Percentiles rank a stretch among this genome's conserved stretches.
These are phyloP conservation scores for Aspergillus aculeatinus DNA, from an alignment of 2,329 filamentous ascomycete species.

Conservation along the genomic window DNA sequence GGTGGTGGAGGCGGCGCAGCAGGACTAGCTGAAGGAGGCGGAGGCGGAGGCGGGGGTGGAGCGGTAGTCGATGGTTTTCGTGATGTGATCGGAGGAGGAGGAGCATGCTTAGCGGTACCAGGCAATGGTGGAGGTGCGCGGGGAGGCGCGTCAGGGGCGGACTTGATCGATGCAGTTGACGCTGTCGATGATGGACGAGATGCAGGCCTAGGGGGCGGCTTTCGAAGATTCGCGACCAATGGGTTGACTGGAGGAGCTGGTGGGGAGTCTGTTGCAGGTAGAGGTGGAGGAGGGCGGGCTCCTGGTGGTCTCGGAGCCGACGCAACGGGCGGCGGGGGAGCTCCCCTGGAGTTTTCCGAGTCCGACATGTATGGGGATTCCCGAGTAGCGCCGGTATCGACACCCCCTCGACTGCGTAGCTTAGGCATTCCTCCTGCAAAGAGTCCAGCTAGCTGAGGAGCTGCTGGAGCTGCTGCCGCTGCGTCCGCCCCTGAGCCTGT, in stretches of 20 bases:
- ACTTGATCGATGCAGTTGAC: slow-evolving; percentile 57
- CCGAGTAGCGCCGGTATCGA: slow-evolving; percentile 71
- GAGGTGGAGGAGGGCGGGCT: slow-evolving; percentile 47
- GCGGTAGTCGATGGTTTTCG: slow-evolving; percentile 58
- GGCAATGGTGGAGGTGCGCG: slow-evolving; percentile 69
- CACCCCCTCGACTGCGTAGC: slow-evolving; percentile 80
- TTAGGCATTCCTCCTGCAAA: slow-evolving; percentile 97
- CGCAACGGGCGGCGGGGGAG: slow-evolving; percentile 19
- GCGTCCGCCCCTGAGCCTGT: slow-evolving; percentile 42
- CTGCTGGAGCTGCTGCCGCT: slow-evolving; percentile 52
- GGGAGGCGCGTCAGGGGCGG: slow-evolving; percentile 43
- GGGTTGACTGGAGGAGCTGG: slow-evolving; percentile 54
- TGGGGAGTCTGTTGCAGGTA: slow-evolving; percentile 50
- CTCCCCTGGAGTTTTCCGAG: slow-evolving; percentile 59
- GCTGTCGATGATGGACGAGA: slow-evolving; percentile 61
- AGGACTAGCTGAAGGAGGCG: slow-evolving; percentile 45
- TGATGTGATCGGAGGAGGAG: slow-evolving; percentile 56
- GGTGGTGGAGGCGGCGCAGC: slow-evolving; percentile 46
- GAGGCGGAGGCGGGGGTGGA: slow-evolving; percentile 43
- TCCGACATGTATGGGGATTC: slow-evolving; percentile 78
- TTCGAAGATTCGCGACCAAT: slow-evolving; percentile 58
- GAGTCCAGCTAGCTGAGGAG: slow-evolving; percentile 80
- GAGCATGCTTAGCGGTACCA: slow-evolving; percentile 48
- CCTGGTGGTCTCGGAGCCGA: slow-evolving; percentile 54
- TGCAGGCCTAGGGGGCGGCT: slow-evolving; percentile 50